phyloP scores from a whole-genome alignment of 306 rosid species.

The Ochetophila trinervis region DNA sequence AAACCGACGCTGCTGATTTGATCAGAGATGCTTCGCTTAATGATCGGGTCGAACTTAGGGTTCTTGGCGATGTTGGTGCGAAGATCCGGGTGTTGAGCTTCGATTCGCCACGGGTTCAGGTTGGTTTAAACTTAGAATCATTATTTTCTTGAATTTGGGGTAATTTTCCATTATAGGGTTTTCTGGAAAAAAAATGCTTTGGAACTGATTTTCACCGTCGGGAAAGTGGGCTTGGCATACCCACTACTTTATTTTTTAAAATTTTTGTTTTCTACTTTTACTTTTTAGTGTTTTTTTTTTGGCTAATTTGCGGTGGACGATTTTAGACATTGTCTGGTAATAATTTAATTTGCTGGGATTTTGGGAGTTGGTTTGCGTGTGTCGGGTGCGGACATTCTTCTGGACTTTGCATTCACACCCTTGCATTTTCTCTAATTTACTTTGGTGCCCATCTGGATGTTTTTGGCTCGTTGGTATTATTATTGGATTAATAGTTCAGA shows the following conservation, averaged over 20 bases:
- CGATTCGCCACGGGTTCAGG: constrained; percentile 91
- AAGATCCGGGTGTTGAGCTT: constrained; percentile 88
- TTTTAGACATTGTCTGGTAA: not conserved
- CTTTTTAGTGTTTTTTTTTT: not conserved
- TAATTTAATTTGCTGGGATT: too few relatives aligned
- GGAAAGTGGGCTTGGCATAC: not conserved
- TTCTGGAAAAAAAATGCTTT: not conserved
- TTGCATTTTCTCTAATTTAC: not conserved
- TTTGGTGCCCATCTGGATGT: not conserved
- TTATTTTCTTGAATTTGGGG: not conserved
- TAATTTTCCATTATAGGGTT: too few relatives aligned
- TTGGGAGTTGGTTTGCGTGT: not conserved
- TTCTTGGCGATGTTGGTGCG: constrained; percentile 87
- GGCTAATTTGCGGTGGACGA: constrained; percentile 7
- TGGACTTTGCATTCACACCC: constrained; percentile 16
- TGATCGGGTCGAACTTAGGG: constrained; percentile 82
- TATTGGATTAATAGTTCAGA: not conserved
- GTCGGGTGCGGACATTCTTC: not conserved
- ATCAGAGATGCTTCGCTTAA: constrained; percentile 76
- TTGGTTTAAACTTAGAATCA: constrained; percentile 10
- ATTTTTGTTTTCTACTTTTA: constrained; percentile 20
- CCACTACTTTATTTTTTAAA: constrained; percentile 22
- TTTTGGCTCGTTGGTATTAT: not conserved
- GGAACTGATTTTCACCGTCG: not conserved
- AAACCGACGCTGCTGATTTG: constrained; percentile 82